phyloP scores from a whole-genome alignment of 257 asterid species.

The Rhazya stricta region DNA sequence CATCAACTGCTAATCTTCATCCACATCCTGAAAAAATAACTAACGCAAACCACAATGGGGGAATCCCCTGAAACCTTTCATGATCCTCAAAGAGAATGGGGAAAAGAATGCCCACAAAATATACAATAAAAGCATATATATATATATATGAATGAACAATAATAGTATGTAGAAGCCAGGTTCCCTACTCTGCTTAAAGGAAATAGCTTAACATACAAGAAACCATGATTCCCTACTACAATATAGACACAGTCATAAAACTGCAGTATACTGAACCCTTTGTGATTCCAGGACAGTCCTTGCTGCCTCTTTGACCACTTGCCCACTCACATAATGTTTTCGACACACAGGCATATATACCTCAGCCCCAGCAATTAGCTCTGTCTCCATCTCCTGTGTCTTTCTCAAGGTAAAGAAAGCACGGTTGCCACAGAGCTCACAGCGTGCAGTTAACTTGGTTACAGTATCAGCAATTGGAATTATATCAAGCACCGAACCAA shows the following conservation, averaged over 20 bases:
- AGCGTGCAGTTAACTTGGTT: slow-evolving; percentile 69
- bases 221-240: not conserved
- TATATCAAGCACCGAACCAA: slow-evolving; percentile 76
- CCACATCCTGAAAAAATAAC: not conserved
- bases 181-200: not conserved
- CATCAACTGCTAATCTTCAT: no score
- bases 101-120: not conserved
- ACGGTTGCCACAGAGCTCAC: slow-evolving; percentile 70
- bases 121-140: not conserved
- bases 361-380: slow-evolving; percentile 79
- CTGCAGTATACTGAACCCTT: slow-evolving; percentile 30
- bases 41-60: not conserved
- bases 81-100: not conserved
- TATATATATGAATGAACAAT: not conserved
- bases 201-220: not conserved
- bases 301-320: slow-evolving; percentile 71
- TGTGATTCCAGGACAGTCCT: slow-evolving; percentile 55
- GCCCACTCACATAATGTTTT: slow-evolving; percentile 81
- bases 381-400: slow-evolving; percentile 69
- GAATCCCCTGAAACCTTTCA: not conserved
- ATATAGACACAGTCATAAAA: slow-evolving; percentile 11
- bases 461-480: slow-evolving; percentile 86
- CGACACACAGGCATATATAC: slow-evolving; percentile 96
- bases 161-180: not conserved
- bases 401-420: slow-evolving; percentile 85